Percentiles rank a stretch among this genome's conserved stretches.
These are phyloP conservation scores for Aspergillus uvarum DNA, from an alignment of 2,329 filamentous ascomycete species.

Conservation along the genomic window DNA sequence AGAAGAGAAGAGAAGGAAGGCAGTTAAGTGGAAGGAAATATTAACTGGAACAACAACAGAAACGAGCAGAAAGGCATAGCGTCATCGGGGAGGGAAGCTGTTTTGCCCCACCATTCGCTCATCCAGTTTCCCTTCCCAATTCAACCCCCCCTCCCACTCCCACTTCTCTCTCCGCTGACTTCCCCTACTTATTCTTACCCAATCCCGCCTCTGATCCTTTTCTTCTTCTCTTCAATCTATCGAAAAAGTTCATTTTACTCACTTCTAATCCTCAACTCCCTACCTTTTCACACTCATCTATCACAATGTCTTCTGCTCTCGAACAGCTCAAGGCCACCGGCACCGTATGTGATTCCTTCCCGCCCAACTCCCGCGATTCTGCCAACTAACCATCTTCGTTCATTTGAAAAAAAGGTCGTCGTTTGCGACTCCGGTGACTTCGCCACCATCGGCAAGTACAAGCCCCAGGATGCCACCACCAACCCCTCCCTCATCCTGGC, in stretches of 20 bases:
- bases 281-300: conserved; percentile 4
- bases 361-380: conserved; percentile 1
- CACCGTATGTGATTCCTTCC: conserved; percentile 62
- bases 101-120: conserved; percentile 23
- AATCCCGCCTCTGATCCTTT: conserved; percentile 22
- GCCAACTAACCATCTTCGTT: conserved; percentile 17
- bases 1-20: background rate
- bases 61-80: conserved; percentile 8
- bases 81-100: conserved; percentile 21
- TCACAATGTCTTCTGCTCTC: conserved; percentile 78
- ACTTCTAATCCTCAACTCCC: conserved; percentile 12
- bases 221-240: conserved; percentile 14
- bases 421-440: conserved; percentile 95
- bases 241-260: background rate
- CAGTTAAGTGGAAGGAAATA: background rate
- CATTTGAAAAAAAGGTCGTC: conserved; percentile 67
- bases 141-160: background rate
- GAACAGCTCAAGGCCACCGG: conserved; percentile 96
- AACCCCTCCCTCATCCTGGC: conserved; percentile 98
- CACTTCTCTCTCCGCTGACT: background rate
- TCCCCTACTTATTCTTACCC: conserved; percentile 22
- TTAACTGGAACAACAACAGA: background rate
- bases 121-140: background rate
- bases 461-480: conserved; percentile 99
- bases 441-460: conserved; percentile 96